Base-by-base conservation (phyloP, 2,329 filamentous ascomycete species). In the Fusarium temperatum region DNA sequence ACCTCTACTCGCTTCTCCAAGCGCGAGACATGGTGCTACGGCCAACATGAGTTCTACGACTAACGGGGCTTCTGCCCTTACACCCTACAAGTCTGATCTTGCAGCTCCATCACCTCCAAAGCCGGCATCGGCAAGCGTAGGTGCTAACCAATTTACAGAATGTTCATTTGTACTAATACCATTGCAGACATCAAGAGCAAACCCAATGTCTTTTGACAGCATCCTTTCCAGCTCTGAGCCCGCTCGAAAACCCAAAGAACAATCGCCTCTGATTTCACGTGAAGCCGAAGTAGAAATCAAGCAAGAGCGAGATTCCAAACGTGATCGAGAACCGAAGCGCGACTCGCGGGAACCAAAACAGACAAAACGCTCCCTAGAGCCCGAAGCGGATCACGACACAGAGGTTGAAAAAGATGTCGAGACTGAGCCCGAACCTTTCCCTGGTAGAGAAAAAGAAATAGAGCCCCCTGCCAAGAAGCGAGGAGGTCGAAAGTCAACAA, bases 151-250 rank as follows among this genome's bases (percentile, higher is more conserved):
- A 62, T 59, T 32, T 45, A 50, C 38, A 24, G 47, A 53, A 35
- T 55, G 63, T 68, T 26, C 36, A 64, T 67, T 60, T 26, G 28
- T 55, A 63, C 72, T 77, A 68, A 75, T 65, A 55, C 30, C 26
- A 39, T 56, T 48, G 22, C 50, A 95, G 89, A 93, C 92, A 56
- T 89, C 93, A 4, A 91, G 90, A 81, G 88, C 92, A 66, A 93
- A 97, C 81, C 93, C 95, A 60, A 98, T 98, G 95, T 96, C 95
- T 10, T 96, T 98, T 80, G 96, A 94, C 75, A 98, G 95, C 81
- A 97, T 98, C 68, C 91, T 98, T 48, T 96, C 94, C 8, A 95
- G 90, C 75, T 88, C 93, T 63, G 92, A 94, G 63, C 91, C 93
- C 60, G 87, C 89, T 44, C 85, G 87, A 6, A 87, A 87, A 69